phyloP scores from a whole-genome alignment of 441 rosid genomes.

The Pelargonium cotyledonis region DNA sequence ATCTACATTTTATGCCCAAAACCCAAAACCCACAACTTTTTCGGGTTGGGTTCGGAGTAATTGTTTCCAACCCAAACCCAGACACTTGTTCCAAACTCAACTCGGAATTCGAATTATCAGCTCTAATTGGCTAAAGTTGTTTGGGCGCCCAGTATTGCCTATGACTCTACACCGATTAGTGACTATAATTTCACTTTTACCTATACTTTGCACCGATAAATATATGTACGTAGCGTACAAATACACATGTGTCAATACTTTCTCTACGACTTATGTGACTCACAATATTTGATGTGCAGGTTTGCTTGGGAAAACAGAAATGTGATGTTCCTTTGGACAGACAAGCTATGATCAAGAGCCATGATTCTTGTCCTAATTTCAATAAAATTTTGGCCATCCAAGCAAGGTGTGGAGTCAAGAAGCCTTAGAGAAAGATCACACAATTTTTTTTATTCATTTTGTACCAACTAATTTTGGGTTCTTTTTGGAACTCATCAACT shows the following conservation, averaged over 20 bases:
- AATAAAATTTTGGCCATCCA: constrained; percentile 53
- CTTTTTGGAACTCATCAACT: too few relatives aligned
- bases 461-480: too few relatives aligned
- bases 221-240: too few relatives aligned
- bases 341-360: constrained; percentile 26
- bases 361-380: constrained; percentile 31
- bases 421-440: not conserved
- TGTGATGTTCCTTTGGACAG: constrained; percentile 47
- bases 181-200: not conserved
- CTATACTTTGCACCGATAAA: too few relatives aligned
- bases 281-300: constrained; percentile 24
- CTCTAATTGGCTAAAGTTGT: too few relatives aligned
- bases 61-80: too few relatives aligned
- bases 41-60: too few relatives aligned
- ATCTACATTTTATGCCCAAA: too few relatives aligned
- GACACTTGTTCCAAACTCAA: too few relatives aligned
- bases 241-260: not conserved
- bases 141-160: not conserved
- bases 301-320: constrained; percentile 49
- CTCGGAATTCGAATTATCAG: too few relatives aligned
- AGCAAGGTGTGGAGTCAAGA: constrained; percentile 40
- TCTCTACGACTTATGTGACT: not conserved
- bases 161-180: not conserved
- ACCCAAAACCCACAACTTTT: too few relatives aligned
- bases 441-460: too few relatives aligned